phyloP scores from a whole-genome alignment of 2,329 filamentous ascomycete genomes.

The Ophiognomonia clavigignenti-juglandacearum region DNA sequence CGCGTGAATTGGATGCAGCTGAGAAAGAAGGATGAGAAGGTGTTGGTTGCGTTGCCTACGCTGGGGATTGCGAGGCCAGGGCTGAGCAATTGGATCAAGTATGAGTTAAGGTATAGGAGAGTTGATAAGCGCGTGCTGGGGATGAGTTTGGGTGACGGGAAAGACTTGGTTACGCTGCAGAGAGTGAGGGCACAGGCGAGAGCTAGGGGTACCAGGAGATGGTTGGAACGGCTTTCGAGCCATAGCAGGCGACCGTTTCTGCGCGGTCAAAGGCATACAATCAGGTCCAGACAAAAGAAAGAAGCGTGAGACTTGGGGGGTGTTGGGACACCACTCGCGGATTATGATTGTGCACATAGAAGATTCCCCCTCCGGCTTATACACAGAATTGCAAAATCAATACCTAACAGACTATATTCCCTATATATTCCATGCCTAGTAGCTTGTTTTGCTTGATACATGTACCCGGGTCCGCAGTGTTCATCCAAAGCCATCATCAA shows the following conservation, averaged over 20 bases:
- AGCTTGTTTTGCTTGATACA: too few relatives aligned
- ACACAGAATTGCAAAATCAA: too few relatives aligned
- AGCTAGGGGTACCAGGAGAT: not conserved
- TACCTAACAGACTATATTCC: not conserved
- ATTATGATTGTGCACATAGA: too few relatives aligned
- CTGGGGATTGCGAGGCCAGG: conserved; percentile 43
- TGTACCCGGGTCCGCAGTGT: not conserved
- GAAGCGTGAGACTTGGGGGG: too few relatives aligned
- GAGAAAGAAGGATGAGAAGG: conserved; percentile 22
- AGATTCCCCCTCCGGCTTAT: too few relatives aligned
- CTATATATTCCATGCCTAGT: not conserved
- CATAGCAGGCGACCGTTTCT: not conserved
- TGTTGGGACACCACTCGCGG: too few relatives aligned
- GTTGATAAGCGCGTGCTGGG: conserved; percentile 38
- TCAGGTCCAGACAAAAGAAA: not conserved
- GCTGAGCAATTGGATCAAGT: conserved; percentile 43
- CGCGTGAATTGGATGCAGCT: not conserved
- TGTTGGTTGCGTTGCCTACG: conserved; percentile 49
- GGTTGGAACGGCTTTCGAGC: not conserved
- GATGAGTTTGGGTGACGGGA: conserved; percentile 1
- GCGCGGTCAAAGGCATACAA: too few relatives aligned
- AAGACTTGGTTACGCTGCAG: not conserved
- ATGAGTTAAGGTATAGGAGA: conserved; percentile 45
- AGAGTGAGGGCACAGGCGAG: not conserved
- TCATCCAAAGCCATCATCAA: conserved; percentile 1